phyloP scores from a whole-genome alignment of 768 basidiomycete species.

The Paxillus ammoniavirescens region DNA sequence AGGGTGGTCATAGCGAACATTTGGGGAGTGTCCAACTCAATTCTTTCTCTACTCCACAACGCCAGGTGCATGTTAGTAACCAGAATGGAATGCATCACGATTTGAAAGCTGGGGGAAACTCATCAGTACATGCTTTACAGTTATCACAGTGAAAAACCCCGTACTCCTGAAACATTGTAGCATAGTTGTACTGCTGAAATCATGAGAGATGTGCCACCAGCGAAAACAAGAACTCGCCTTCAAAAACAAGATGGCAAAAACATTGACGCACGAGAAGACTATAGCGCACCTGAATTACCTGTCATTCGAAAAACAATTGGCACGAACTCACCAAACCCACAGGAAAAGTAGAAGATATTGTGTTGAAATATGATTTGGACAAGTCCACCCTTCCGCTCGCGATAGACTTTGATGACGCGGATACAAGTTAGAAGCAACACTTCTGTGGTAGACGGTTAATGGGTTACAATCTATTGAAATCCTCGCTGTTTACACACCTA shows the following conservation, averaged over 20 bases:
- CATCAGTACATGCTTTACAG: neutral
- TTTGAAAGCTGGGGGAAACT: neutral
- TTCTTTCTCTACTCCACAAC: neutral
- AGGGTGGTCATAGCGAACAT: neutral
- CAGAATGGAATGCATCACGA: constrained; percentile 2
- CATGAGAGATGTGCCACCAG: neutral
- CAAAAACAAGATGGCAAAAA: constrained; percentile 2
- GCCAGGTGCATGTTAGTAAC: constrained; percentile 4
- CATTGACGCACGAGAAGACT: constrained; percentile 1
- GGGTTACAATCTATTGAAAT: neutral
- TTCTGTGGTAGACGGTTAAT: neutral
- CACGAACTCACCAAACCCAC: constrained; percentile 2
- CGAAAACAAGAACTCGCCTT: neutral
- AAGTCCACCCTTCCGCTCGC: neutral
- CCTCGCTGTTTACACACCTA: neutral
- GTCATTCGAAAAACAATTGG: too few species aligned
- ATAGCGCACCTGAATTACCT: neutral
- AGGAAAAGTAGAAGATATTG: constrained; percentile 4
- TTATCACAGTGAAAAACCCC: neutral
- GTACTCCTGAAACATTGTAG: constrained; percentile 5
- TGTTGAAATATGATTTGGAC: constrained; percentile 1
- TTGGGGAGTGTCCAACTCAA: neutral
- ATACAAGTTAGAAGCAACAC: constrained; percentile 1
- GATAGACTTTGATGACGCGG: neutral
- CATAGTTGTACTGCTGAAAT: constrained; percentile 2